phyloP scores from a whole-genome alignment of 345 rosid species.

The Melaleuca quinquenervia region DNA sequence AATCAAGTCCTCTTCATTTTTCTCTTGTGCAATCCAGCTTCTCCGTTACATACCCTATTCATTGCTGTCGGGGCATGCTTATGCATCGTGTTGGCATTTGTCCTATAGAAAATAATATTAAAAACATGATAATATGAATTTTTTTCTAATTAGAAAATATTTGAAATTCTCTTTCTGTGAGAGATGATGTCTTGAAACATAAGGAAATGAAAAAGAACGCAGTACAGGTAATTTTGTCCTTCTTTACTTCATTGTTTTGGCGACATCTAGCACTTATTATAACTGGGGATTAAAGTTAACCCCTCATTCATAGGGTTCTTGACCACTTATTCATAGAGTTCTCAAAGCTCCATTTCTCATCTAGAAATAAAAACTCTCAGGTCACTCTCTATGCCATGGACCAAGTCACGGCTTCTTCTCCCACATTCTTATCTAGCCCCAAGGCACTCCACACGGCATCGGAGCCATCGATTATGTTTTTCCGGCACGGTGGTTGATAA shows the following conservation, averaged over 20 bases:
- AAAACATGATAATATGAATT: not conserved
- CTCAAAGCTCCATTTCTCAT: not conserved
- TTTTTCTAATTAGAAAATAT: too few species aligned
- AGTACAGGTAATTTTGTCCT: not conserved
- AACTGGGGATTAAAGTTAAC: too few species aligned
- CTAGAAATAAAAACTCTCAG: not conserved
- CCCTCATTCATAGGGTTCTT: not conserved
- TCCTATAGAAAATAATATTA: not conserved
- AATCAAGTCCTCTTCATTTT: not conserved
- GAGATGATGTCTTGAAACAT: not conserved
- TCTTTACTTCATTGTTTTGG: not conserved
- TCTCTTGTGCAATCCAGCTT: not conserved
- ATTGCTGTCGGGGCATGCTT: not conserved
- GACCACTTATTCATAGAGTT: not conserved
- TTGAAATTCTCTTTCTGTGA: not conserved
- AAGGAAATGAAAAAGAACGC: not conserved
- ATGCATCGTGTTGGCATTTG: not conserved
- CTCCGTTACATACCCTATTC: not conserved
- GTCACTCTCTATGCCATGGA: slow-evolving; percentile 11
- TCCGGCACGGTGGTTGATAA: slow-evolving; percentile 8
- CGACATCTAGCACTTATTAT: not conserved
- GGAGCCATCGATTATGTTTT: slow-evolving; percentile 27
- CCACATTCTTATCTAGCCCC: slow-evolving; percentile 7
- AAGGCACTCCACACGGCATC: slow-evolving; percentile 14
- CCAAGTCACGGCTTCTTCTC: slow-evolving; percentile 18